Evolutionary conservation across 495 filamentous ascomycete genomes (phyloP).

Genomic region (Thermothielavioides terrestris): DNA sequence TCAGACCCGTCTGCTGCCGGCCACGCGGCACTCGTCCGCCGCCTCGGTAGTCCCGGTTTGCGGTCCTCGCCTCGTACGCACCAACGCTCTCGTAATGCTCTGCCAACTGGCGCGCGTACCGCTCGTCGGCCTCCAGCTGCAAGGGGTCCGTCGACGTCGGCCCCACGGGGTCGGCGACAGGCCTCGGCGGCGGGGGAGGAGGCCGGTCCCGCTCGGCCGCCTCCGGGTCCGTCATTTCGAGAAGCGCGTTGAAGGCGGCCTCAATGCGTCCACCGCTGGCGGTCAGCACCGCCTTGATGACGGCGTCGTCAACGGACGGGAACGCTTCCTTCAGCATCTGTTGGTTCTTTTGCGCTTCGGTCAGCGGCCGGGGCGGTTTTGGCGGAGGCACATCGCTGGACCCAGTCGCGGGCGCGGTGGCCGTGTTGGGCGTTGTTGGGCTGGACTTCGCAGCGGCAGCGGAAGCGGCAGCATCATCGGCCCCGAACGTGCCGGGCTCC

Average conservation of each 20-base stretch:
- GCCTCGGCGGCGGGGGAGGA: slow-evolving; percentile 65
- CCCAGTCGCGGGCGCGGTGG: slow-evolving; percentile 30
- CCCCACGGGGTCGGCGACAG: slow-evolving; percentile 33
- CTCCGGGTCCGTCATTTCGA: slow-evolving; percentile 91
- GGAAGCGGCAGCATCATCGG: slow-evolving; percentile 26
- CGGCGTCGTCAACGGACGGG: slow-evolving; percentile 66
- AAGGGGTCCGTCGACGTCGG: slow-evolving; percentile 53
- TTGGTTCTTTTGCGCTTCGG: slow-evolving; percentile 72
- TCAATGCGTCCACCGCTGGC: slow-evolving; percentile 86
- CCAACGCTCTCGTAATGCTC: slow-evolving; percentile 69
- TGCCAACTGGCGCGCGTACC: slow-evolving; percentile 87
- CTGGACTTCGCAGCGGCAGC: slow-evolving; percentile 26
- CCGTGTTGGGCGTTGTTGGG: slow-evolving; percentile 31
- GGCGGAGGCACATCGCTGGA: slow-evolving; percentile 54
- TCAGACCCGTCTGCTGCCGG: slow-evolving; percentile 38
- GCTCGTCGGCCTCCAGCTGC: slow-evolving; percentile 85
- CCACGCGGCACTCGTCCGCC: slow-evolving; percentile 24
- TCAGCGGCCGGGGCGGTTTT: slow-evolving; percentile 82
- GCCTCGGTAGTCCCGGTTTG: slow-evolving; percentile 27
- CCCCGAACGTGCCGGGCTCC: slow-evolving; percentile 45
- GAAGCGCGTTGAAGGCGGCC: slow-evolving; percentile 89
- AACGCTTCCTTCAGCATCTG: slow-evolving; percentile 91
- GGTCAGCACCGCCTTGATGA: slow-evolving; percentile 79
- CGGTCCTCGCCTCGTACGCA: slow-evolving; percentile 43
- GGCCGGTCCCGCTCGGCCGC: slow-evolving; percentile 56